Conservation (phyloP, 768 basidiomycete species). For the Pleurotus pulmonarius region DNA sequence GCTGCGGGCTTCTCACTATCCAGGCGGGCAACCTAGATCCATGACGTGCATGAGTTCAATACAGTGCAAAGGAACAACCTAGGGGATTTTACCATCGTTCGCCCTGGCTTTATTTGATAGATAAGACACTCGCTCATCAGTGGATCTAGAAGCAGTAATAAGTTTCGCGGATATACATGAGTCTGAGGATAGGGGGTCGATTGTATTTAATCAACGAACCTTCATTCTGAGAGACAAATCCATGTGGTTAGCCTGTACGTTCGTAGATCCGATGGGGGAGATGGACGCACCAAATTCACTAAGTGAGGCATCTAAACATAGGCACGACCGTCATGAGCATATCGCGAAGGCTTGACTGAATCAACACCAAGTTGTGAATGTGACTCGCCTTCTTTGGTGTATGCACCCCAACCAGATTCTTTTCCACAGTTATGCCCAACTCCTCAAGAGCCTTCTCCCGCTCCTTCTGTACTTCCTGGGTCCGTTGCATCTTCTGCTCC, state of each 20-base stretch:
- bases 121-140: constrained; percentile 95
- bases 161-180: neutral
- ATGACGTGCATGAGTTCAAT: neutral
- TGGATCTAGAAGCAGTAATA: constrained; percentile 57
- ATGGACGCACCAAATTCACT: constrained; percentile 77
- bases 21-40: constrained; percentile 72
- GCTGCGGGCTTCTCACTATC: constrained; percentile 80
- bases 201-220: constrained; percentile 36
- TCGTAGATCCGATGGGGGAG: constrained; percentile 6
- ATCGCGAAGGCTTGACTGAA: constrained; percentile 9
- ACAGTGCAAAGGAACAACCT: neutral
- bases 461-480: constrained; percentile 93
- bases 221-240: constrained; percentile 52
- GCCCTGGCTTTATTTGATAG: constrained; percentile 77
- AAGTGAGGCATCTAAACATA: constrained; percentile 80
- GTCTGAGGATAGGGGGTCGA: constrained; percentile 9
- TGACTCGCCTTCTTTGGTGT: constrained; percentile 87
- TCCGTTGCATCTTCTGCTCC: constrained; percentile 90
- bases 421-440: constrained; percentile 96
- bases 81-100: constrained; percentile 15
- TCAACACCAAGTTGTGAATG: constrained; percentile 4
- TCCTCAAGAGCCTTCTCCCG: constrained; percentile 97
- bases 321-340: constrained; percentile 11
- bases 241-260: constrained; percentile 14
- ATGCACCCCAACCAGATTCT: constrained; percentile 94